Evolutionary conservation across 2,329 filamentous ascomycete genomes (phyloP).

Genomic region (Cadophora sp.): DNA sequence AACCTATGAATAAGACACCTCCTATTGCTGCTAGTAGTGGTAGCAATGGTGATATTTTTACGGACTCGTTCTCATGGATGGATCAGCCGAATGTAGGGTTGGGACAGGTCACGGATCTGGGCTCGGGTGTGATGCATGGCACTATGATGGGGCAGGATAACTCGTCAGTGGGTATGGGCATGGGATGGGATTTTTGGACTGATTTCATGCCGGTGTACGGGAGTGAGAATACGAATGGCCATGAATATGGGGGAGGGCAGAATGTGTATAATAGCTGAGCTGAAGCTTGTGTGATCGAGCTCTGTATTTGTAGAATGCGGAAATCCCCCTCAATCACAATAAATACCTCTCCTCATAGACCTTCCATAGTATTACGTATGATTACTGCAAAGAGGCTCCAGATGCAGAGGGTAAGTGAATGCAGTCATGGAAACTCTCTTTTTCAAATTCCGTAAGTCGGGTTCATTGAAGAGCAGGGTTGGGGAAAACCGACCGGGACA

Average conservation of each 20-base stretch:
- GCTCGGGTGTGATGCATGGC: constrained; percentile 19
- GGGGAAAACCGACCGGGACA: no score
- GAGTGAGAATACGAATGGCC: neutral
- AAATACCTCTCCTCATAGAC: no score
- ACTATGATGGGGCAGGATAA: constrained; percentile 10
- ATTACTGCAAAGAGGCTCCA: no score
- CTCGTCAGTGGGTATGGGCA: constrained; percentile 7
- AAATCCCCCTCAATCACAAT: no score
- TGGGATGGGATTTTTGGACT: constrained; percentile 32
- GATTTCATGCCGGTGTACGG: constrained; percentile 23
- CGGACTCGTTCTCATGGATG: constrained; percentile 18
- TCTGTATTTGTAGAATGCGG: neutral
- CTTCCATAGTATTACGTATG: no score
- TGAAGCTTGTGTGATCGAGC: neutral
- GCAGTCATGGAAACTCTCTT: no score
- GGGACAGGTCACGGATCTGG: constrained; percentile 8
- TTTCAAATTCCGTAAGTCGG: no score
- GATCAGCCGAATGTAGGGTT: constrained; percentile 20
- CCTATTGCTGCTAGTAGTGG: neutral
- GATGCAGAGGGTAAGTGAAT: no score
- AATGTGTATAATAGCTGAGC: constrained; percentile 5
- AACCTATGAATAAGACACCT: neutral
- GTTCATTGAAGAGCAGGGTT: no score
- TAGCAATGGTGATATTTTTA: constrained; percentile 1
- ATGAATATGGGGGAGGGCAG: neutral